Conservation (phyloP, 768 basidiomycete species). For the Auricularia cornea region DNA sequence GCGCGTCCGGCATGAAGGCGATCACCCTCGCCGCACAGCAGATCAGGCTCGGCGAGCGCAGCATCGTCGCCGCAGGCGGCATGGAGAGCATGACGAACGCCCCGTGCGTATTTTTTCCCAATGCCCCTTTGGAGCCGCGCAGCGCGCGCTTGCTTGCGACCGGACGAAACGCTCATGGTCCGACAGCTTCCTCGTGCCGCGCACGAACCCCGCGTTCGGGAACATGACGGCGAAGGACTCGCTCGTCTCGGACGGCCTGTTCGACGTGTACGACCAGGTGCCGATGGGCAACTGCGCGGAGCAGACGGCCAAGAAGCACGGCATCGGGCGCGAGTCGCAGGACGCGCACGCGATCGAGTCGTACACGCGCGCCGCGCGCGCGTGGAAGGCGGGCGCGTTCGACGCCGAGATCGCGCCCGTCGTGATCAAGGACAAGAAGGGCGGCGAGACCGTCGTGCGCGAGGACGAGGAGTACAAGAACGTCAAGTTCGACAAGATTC, state of each 20-base stretch:
- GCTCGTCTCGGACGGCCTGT: constrained; percentile 85
- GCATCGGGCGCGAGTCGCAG: constrained; percentile 78
- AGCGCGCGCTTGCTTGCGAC: too few species aligned
- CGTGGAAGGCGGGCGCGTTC: constrained; percentile 84
- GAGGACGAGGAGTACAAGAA: constrained; percentile 99
- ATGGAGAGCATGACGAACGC: constrained; percentile 99
- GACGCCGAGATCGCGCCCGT: constrained; percentile 84
- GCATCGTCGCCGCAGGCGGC: constrained; percentile 86
- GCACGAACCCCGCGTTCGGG: constrained; percentile 76
- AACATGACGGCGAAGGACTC: constrained; percentile 85
- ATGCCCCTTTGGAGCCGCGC: not conserved
- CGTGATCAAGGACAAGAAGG: constrained; percentile 89
- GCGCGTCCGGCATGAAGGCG: constrained; percentile 94
- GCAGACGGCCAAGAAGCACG: constrained; percentile 67
- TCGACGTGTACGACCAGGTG: constrained; percentile 96
- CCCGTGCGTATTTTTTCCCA: constrained; percentile 54
- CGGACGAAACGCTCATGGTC: not conserved
- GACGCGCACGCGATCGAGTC: constrained; percentile 92
- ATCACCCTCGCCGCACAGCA: constrained; percentile 90
- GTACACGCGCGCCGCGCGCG: constrained; percentile 84
- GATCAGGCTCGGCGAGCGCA: constrained; percentile 79
- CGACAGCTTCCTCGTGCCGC: constrained; percentile 68
- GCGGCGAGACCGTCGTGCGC: constrained; percentile 76
- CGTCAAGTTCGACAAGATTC: constrained; percentile 90
- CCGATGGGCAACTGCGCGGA: constrained; percentile 99